Conservation (phyloP, 495 filamentous ascomycete species). For the Cercophora scortea region DNA sequence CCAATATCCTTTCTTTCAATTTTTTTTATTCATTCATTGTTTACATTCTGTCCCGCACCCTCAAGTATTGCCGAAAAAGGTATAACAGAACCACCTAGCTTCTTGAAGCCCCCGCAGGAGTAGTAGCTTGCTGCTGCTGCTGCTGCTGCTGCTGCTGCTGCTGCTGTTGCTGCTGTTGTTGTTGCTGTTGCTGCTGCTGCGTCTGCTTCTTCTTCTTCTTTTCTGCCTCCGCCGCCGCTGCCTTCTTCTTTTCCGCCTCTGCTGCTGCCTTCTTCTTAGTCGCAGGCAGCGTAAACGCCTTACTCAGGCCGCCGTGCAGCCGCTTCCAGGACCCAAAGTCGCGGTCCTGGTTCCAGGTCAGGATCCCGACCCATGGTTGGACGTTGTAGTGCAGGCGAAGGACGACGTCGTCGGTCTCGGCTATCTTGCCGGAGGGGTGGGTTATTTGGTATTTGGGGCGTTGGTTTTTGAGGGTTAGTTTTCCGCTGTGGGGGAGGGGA, state of each 20-base stretch:
- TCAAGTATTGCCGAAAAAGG: too few relatives aligned
- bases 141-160: not conserved
- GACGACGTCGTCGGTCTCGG: slow-evolving; percentile 61
- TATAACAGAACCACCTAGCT: too few relatives aligned
- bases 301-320: slow-evolving; percentile 53
- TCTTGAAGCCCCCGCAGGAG: not conserved
- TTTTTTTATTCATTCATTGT: too few relatives aligned
- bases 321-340: slow-evolving; percentile 57
- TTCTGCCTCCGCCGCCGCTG: too few relatives aligned
- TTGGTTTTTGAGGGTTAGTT: slow-evolving; percentile 67
- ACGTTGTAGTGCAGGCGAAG: slow-evolving; percentile 87
- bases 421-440: slow-evolving; percentile 69
- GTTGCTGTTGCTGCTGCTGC: not conserved
- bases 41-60: too few relatives aligned
- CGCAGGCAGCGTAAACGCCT: slow-evolving; percentile 64
- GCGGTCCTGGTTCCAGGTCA: slow-evolving; percentile 64
- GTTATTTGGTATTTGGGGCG: slow-evolving; percentile 92
- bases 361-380: slow-evolving; percentile 88
- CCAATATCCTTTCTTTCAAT: too few relatives aligned
- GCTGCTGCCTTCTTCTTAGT: slow-evolving; percentile 52
- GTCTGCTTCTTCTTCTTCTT: too few relatives aligned
- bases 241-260: too few relatives aligned
- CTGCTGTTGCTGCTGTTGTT: not conserved
- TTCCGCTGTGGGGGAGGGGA: slow-evolving; percentile 38
- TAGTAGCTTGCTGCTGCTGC: not conserved